Conservation (phyloP, 345 rosid species). For the Eucalyptus polybractea region DNA sequence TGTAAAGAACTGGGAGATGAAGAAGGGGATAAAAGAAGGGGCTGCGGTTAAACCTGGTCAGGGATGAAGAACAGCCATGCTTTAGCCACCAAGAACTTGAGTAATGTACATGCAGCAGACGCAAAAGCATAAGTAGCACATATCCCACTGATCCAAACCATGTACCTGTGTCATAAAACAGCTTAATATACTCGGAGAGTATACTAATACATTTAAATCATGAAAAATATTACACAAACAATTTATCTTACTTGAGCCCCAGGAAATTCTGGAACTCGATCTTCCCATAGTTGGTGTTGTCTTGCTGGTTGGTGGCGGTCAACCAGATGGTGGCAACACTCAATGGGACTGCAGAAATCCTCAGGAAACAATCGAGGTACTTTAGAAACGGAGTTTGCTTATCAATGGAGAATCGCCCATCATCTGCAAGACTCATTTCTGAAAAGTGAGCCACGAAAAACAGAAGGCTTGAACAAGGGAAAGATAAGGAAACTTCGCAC, state of each 20-base stretch:
- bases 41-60: slow-evolving; percentile 53
- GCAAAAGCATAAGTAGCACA: slow-evolving; percentile 58
- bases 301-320: slow-evolving; percentile 55
- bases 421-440: background rate
- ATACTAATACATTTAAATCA: background rate
- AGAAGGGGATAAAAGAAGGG: background rate
- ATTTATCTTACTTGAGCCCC: slow-evolving; percentile 58
- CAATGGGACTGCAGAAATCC: slow-evolving; percentile 69
- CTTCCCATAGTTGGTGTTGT: slow-evolving; percentile 43
- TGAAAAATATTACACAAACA: background rate
- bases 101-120: slow-evolving; percentile 42
- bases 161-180: slow-evolving; percentile 30
- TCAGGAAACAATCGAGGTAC: slow-evolving; percentile 50
- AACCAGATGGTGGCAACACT: slow-evolving; percentile 69
- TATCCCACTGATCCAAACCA: slow-evolving; percentile 55
- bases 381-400: slow-evolving; percentile 18
- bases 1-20: background rate
- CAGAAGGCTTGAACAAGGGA: background rate
- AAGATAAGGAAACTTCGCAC: too few species aligned
- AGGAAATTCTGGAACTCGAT: slow-evolving; percentile 35
- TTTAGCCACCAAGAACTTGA: slow-evolving; percentile 38
- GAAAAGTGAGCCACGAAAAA: background rate
- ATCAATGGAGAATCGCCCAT: background rate
- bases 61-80: slow-evolving; percentile 80
- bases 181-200: background rate